phyloP scores from a whole-genome alignment of 352 stramenopile genomes.

The Globisporangium carolinianum region DNA sequence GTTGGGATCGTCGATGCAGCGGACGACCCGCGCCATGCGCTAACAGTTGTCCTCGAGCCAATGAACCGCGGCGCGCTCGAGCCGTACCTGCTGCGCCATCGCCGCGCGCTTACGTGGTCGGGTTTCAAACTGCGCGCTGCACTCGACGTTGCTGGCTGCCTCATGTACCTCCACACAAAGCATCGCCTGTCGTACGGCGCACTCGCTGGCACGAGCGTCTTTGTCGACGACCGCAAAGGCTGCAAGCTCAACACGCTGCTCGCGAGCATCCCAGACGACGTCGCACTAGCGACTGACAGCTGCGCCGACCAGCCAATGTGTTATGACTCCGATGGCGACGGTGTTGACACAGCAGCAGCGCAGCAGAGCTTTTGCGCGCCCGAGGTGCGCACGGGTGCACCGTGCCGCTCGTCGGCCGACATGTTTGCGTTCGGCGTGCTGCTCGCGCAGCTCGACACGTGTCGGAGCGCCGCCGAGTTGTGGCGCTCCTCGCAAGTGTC shows the following conservation, averaged over 20 bases:
- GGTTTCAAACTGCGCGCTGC: slow-evolving; percentile 78
- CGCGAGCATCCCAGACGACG: slow-evolving; percentile 40
- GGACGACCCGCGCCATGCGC: slow-evolving; percentile 17
- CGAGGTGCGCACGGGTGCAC: slow-evolving; percentile 43
- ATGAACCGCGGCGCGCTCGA: slow-evolving; percentile 69
- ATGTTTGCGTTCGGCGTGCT: slow-evolving; percentile 75
- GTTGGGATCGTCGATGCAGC: slow-evolving; percentile 46
- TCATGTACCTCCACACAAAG: slow-evolving; percentile 77
- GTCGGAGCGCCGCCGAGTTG: slow-evolving; percentile 52
- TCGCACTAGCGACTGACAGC: not conserved
- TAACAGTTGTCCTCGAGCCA: slow-evolving; percentile 62
- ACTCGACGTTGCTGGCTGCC: slow-evolving; percentile 45
- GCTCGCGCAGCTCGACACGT: slow-evolving; percentile 52
- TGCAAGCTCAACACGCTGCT: slow-evolving; percentile 78
- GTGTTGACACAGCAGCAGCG: not conserved
- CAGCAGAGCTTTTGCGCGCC: slow-evolving; percentile 43
- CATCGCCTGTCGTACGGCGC: slow-evolving; percentile 67
- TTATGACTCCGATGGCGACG: no score
- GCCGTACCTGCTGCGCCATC: slow-evolving; percentile 33
- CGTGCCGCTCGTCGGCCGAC: slow-evolving; percentile 38
- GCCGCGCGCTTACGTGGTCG: slow-evolving; percentile 46
- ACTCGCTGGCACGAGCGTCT: slow-evolving; percentile 58
- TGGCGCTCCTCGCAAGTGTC: slow-evolving; percentile 33
- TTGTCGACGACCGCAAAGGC: slow-evolving; percentile 62
- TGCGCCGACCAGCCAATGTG: not conserved